Percentiles rank a stretch among this genome's conserved stretches.
phyloP scores from a whole-genome alignment of 768 basidiomycete genomes.

The Xerocomus spinulosus region DNA sequence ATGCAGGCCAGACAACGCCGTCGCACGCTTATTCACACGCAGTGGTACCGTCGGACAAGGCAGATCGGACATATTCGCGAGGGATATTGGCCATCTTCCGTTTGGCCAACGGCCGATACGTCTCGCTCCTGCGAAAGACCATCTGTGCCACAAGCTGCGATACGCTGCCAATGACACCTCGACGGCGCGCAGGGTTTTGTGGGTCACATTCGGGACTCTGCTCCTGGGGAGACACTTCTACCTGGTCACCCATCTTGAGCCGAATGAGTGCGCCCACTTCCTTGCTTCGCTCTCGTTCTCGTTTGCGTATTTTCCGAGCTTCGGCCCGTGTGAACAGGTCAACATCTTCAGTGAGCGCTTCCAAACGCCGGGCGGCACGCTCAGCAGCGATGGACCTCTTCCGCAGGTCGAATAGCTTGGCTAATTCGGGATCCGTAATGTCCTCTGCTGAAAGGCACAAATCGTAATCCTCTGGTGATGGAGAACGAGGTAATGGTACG shows the following conservation, averaged over 20 bases:
- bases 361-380: conserved; percentile 28
- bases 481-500: conserved; percentile 37
- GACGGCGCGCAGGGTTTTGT: conserved; percentile 18
- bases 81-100: conserved; percentile 23
- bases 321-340: conserved; percentile 38
- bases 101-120: conserved; percentile 35
- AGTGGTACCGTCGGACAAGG: conserved; percentile 24
- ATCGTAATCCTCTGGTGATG: conserved; percentile 40
- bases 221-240: conserved; percentile 21
- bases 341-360: conserved; percentile 33
- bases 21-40: conserved; percentile 11
- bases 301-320: conserved; percentile 42
- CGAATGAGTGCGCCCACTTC: conserved; percentile 55
- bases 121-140: conserved; percentile 42
- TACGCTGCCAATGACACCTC: conserved; percentile 27
- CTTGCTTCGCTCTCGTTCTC: conserved; percentile 49
- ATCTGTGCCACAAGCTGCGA: conserved; percentile 45
- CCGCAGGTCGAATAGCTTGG: conserved; percentile 38
- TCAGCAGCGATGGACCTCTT: conserved; percentile 34
- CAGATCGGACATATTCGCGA: conserved; percentile 26
- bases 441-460: conserved; percentile 33
- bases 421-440: conserved; percentile 35
- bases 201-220: conserved; percentile 21
- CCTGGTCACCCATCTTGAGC: conserved; percentile 43
- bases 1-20: conserved; percentile 2